Percentiles rank a stretch among this genome's conserved stretches.
phyloP scores from a whole-genome alignment of 176 grass and related monocot species.

The Coix lacrymajobi region DNA sequence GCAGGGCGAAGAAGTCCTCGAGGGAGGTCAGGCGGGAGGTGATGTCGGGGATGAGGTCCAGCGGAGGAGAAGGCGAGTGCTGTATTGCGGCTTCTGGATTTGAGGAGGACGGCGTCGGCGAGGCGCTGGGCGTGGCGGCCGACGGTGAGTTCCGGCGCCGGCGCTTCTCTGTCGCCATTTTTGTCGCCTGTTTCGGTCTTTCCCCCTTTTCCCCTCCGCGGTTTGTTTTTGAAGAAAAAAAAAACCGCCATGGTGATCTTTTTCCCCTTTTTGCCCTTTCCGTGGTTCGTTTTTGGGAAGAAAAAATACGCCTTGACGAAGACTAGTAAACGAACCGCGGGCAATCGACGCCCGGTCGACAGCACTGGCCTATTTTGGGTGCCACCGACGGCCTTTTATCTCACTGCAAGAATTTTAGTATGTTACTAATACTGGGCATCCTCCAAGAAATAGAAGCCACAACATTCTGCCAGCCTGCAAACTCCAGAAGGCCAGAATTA shows the following conservation, averaged over 20 bases:
- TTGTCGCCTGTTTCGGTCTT: neutral
- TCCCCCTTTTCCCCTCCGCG: neutral
- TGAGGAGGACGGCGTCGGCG: neutral
- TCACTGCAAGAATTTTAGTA: neutral
- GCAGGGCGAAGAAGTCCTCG: conserved; percentile 60
- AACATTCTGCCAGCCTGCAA: neutral
- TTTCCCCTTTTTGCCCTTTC: neutral
- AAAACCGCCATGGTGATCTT: neutral
- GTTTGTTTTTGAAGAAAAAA: neutral
- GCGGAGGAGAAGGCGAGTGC: conserved; percentile 31
- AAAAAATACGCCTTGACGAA: neutral
- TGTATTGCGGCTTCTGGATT: neutral
- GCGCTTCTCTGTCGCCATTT: conserved; percentile 44
- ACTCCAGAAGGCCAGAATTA: neutral
- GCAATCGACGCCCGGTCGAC: neutral
- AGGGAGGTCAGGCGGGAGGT: conserved; percentile 46
- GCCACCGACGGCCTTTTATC: neutral
- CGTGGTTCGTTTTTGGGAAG: neutral
- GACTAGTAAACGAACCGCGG: neutral
- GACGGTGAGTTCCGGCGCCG: conserved; percentile 13
- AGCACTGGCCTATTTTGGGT: neutral
- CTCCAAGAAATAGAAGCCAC: neutral
- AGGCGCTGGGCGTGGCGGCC: neutral
- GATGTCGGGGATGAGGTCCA: conserved; percentile 44
- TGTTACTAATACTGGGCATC: neutral